Base-by-base conservation (phyloP, 2,329 filamentous ascomycete species). In the Scedosporium apiospermum region DNA sequence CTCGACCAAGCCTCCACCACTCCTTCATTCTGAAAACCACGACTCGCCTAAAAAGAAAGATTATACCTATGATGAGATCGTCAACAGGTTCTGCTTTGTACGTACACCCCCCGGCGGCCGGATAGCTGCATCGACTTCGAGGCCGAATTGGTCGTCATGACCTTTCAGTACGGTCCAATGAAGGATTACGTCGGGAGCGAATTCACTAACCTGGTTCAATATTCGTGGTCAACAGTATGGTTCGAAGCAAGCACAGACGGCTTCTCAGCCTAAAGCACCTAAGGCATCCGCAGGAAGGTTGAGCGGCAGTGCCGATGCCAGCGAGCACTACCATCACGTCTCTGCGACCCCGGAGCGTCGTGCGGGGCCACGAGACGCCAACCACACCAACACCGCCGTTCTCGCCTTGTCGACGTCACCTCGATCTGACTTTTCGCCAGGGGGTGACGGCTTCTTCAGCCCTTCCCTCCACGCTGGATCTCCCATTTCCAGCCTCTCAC, bases 21-120 rank as follows among this genome's bases (percentile, higher is more conserved):
- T 92, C 77, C 10, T 49, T 10, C 30, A 12, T 61, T 78, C 81
- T 65, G 83, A 86, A 72, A 77, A 80, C 70, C 82, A 82, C 73
- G 82, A 87, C 70, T 78, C 81, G 61, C 71, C 88, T 41, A 79
- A 83, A 67, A 82, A 83, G 81, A 83, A 82, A 74, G 69, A 77
- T 38, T 76, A 79, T 62, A 76, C 93, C 64, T 98, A 99, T 75
- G 91, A 96, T 77, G 95, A 99, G 77, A 84, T 99, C 67, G 89
- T 99, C 75, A 93, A 96, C 81, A 97, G 96, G 81, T 99, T 96
- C 82, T 99, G 95, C 83, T 99, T 98, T 86, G 93, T 97, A 93
- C 87, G 93, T 96, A 83, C 83, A 72, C 76, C 75, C 67, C 73
- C 60, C 18, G 30, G 46, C 62, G 62, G 62, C 62, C 62, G 63